Evolutionary conservation across 1,284 basidiomycete species (phyloP), one percentile per base, ranked within the genome.

Genomic region (Tylopilus sp.): DNA sequence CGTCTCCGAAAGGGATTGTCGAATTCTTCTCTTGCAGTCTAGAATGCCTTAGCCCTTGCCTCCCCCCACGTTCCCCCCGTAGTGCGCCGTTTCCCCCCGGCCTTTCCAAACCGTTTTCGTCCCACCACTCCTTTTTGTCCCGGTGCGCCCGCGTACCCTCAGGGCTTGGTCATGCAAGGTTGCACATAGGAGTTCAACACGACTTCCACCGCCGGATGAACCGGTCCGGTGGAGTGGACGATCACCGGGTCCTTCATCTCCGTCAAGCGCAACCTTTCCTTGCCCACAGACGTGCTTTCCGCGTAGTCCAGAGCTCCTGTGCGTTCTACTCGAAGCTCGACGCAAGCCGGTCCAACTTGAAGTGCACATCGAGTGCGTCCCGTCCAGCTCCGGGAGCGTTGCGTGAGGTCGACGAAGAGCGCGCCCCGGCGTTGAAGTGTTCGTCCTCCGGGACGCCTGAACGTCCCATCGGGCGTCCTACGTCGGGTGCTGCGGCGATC

Each of bases 371-470:
- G 46, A 82, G 64, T 2, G 61, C 71, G 53, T 82, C 80, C 49
- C 81, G 80, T 52, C 81, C 78, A 79, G 61, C 3, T 60, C 59
- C 6, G 36, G 37, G 6, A 66, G 15, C 4, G 47, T 35, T 64
- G 66, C 1, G 74, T 59, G 31, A 82, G 64, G 59, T 82, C 73
- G 49, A 82, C 52, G 11, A 82, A 60, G 43, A 82, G 57, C 16
- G 82, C 75, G 0, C 79, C n/a, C n/a, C 80, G 0, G 77, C 74
- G 45, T 81, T 82, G 69, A 81, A 81, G 57, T 81, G 79, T 6
- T 68, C 63, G 0, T 50, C 59, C 31, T 53, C 49, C 7, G 61
- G 55, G 6, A 70, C 33, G 2, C 51, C 65, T 0, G 61, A 58
- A 53, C 77, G 74, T 0, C 80, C 78, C 59, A 68, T 66, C 0